Evolutionary conservation across 805 yeast genomes (phyloP).

Genomic region (Zygosaccharomyces bisporus): DNA sequence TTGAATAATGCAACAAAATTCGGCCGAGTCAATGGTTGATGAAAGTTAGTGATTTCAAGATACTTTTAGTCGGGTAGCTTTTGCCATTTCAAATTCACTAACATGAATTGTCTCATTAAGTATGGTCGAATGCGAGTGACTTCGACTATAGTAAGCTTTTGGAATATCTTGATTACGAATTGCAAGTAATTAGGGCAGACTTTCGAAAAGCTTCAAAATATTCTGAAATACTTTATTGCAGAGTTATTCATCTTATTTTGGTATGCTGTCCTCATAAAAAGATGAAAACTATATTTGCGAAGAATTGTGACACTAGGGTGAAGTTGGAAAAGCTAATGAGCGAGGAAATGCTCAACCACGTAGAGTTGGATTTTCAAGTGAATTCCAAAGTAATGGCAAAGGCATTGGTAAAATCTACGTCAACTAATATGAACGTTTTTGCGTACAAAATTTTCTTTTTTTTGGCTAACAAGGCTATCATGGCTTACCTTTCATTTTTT

Average conservation of each 20-base stretch:
- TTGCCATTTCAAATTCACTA: neutral
- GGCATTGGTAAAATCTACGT: constrained; percentile 10
- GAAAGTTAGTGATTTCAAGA: neutral
- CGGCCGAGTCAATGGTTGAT: neutral
- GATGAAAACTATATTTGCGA: constrained; percentile 4
- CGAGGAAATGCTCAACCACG: constrained; percentile 16
- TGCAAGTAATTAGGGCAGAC: neutral
- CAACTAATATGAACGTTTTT: constrained; percentile 2
- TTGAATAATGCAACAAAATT: neutral
- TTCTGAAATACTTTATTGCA: constrained; percentile 6
- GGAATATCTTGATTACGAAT: constrained; percentile 3
- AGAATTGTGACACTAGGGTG: constrained; percentile 1
- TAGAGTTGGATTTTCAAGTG: constrained; percentile 22
- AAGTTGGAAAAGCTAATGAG: constrained; percentile 10
- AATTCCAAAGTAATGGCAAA: constrained; percentile 22
- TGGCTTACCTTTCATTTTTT: constrained; percentile 7
- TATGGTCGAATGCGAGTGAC: neutral
- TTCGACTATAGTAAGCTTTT: constrained; percentile 1
- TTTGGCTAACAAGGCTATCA: constrained; percentile 12
- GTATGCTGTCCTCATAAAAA: constrained; percentile 4
- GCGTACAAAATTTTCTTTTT: constrained; percentile 9
- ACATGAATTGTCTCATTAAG: neutral
- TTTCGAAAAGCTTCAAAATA: constrained; percentile 2
- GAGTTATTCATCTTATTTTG: constrained; percentile 2
- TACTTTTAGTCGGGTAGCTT: neutral